Base-by-base conservation (phyloP, 202 grass and related monocot species). In the Elaeis oleifera region DNA sequence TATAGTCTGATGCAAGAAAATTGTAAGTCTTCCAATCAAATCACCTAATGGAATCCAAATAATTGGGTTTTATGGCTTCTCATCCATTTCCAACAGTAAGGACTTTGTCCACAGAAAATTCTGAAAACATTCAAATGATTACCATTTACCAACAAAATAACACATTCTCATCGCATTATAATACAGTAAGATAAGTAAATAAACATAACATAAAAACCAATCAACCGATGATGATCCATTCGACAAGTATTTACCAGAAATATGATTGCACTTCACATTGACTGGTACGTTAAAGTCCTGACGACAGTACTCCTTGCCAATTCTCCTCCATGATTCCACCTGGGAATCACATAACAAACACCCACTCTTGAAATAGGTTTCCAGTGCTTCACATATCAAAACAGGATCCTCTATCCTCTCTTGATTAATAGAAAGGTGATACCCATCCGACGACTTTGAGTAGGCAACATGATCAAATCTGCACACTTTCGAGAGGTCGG, bases 311-410 rank as follows among this genome's bases (percentile, higher is more conserved):
- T 74, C 62, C 66, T 56, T 59, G 51, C 70, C 56, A 9, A 70
- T 65, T 23, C 19, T 56, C 73, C 62, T 79, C 88, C 85, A 87
- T 16, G 13, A 54, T 60, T 70, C 49, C 4, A 76, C 51, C 61
- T 66, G 59, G 58, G 82, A 51, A 39, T 74, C 73, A 32, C 88
- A 94, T 28, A 25, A 67, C 68, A 99, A 68, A 60, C 95, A 99
- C 53, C 83, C 77, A 56, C 53, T 81, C 53, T 13, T 28, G 19
- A 82, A 87, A 86, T 94, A 84, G 21, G 73, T 82, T 24, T 65
- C 76, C 20, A 99, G 71, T 64, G 82, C 83, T 19, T 85, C 56
- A 74, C 95, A 99, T 32, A 77, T 81, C 71, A 80, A 44, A 68
- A 59, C 65, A 52, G 72, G 76, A 60, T 87, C 86, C 18, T 82